A percentile compares a stretch with the other conserved stretches of the same genome.
phyloP scores from a whole-genome alignment of 2,329 filamentous ascomycete species.

The Fusarium equiseti region DNA sequence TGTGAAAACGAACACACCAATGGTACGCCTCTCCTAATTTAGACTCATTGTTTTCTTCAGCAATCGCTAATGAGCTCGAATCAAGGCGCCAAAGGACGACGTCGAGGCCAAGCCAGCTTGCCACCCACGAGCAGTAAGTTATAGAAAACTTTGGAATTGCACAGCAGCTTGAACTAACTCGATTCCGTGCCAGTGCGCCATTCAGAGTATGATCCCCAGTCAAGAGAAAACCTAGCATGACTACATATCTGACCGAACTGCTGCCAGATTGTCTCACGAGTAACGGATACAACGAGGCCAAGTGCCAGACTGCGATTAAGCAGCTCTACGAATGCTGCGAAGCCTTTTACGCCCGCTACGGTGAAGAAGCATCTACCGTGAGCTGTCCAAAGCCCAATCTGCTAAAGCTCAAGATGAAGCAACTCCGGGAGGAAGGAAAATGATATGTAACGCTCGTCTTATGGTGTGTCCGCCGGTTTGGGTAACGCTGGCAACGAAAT shows the following conservation, averaged over 20 bases:
- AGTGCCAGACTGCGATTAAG: constrained; percentile 81
- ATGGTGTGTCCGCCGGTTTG: constrained; percentile 58
- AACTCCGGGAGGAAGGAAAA: constrained; percentile 63
- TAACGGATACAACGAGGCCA: constrained; percentile 87
- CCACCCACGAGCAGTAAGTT: constrained; percentile 81
- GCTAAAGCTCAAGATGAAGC: constrained; percentile 86
- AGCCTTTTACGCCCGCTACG: constrained; percentile 83
- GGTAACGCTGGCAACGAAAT: constrained; percentile 73
- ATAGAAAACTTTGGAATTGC: neutral
- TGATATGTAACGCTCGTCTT: constrained; percentile 62
- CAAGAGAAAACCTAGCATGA: neutral
- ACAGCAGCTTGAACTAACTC: neutral
- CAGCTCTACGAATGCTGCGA: constrained; percentile 95
- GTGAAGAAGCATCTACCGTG: constrained; percentile 79
- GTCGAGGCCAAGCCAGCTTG: constrained; percentile 82
- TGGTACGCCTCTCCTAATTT: constrained; percentile 14
- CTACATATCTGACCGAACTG: constrained; percentile 9
- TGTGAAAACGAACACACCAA: neutral
- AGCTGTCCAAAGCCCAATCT: constrained; percentile 89
- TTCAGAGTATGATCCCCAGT: constrained; percentile 73
- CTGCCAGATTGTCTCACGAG: constrained; percentile 82
- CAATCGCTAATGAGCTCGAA: constrained; percentile 13
- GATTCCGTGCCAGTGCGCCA: constrained; percentile 76
- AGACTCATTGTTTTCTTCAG: neutral
- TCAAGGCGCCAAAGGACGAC: constrained; percentile 70